A percentile compares a stretch with the other conserved stretches of the same genome.
Evolutionary conservation across 106 monocot genomes (phyloP).

Genomic region (Dendrobium chrysotoxum): DNA sequence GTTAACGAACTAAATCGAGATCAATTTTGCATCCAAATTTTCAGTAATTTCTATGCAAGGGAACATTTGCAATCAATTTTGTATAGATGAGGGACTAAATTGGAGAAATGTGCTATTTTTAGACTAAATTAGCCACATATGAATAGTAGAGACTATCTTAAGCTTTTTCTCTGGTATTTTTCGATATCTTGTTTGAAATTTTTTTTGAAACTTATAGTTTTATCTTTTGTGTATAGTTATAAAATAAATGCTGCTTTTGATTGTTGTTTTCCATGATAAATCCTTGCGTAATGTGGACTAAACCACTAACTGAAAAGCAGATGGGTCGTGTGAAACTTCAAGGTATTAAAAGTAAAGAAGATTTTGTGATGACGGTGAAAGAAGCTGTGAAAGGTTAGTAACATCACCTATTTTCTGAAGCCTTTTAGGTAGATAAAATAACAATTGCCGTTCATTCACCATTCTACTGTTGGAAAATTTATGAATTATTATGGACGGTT

Average conservation of each 20-base stretch:
- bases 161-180: neutral
- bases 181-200: no score
- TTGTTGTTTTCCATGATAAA: neutral
- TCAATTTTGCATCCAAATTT: no score
- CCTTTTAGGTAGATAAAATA: neutral
- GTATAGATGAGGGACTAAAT: no score
- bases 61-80: no score
- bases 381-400: conserved; percentile 64
- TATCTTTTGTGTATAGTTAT: neutral
- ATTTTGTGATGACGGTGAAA: conserved; percentile 53
- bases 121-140: no score
- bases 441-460: neutral
- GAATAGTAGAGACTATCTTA: neutral
- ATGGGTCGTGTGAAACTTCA: conserved; percentile 62
- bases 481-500: neutral
- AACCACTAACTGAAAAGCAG: conserved; percentile 30
- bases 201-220: neutral
- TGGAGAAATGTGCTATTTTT: no score
- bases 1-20: no score
- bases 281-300: neutral
- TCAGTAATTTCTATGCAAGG: no score
- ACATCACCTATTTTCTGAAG: neutral
- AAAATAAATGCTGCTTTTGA: neutral
- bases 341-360: conserved; percentile 45
- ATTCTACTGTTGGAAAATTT: neutral